These are phyloP conservation scores for Yarrowia deformans DNA, from an alignment of 805 yeast species.

Conservation along the genomic window DNA sequence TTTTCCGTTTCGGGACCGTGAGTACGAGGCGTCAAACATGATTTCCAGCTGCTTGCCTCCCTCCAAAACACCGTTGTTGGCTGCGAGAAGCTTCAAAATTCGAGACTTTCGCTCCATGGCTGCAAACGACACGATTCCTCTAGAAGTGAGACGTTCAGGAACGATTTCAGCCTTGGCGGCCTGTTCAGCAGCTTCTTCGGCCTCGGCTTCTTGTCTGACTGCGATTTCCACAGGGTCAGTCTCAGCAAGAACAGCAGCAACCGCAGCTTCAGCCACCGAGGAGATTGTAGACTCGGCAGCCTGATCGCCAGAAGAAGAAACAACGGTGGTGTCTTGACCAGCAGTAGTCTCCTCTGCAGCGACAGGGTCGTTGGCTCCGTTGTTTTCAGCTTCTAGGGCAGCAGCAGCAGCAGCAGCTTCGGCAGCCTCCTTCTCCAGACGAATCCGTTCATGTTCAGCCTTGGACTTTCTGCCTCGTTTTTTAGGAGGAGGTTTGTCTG, in stretches of 20 bases:
- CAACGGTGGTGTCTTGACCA: no score
- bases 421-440: conserved; percentile 5
- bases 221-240: conserved; percentile 18
- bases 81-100: conserved; percentile 54
- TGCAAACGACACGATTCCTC: conserved; percentile 53
- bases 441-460: conserved; percentile 18
- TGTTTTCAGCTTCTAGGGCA: not conserved
- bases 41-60: conserved; percentile 55
- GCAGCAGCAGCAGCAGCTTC: conserved; percentile 15
- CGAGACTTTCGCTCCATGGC: conserved; percentile 56
- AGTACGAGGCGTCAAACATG: conserved; percentile 53
- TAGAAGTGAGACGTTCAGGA: not conserved
- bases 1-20: conserved; percentile 49
- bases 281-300: not conserved
- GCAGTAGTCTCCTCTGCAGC: no score
- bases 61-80: conserved; percentile 57
- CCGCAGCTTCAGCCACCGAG: conserved; percentile 8
- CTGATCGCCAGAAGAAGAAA: no score
- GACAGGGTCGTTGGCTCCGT: no score
- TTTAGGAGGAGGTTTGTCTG: conserved; percentile 16
- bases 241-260: not conserved
- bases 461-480: conserved; percentile 32
- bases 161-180: not conserved
- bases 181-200: conserved; percentile 19
- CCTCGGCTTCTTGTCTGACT: conserved; percentile 18